Conservation (phyloP, 2,329 filamentous ascomycete species). For the Dactylonectria macrodidyma region DNA sequence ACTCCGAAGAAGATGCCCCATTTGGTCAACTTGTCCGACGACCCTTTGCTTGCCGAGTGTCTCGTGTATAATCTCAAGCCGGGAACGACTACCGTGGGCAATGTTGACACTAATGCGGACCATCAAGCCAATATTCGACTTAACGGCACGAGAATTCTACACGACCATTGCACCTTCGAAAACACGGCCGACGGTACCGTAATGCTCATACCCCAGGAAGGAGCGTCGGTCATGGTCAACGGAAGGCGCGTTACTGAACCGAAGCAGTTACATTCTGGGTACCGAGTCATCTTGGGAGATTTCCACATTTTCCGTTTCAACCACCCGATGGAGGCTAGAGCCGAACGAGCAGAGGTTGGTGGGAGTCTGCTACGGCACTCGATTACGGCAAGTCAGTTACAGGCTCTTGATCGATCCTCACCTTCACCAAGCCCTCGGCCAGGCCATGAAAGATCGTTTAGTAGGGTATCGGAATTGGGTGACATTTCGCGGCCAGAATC, state of each 20-base stretch:
- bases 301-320: constrained; percentile 99
- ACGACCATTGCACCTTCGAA: constrained; percentile 94
- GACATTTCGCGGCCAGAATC: constrained; percentile 82
- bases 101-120: constrained; percentile 86
- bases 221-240: constrained; percentile 99
- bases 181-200: constrained; percentile 89
- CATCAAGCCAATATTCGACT: constrained; percentile 89
- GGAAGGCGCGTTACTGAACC: constrained; percentile 90
- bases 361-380: constrained; percentile 91
- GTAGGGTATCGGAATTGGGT: constrained; percentile 85
- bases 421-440: constrained; percentile 76
- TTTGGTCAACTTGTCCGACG: constrained; percentile 96
- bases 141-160: constrained; percentile 92
- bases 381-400: constrained; percentile 73
- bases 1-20: constrained; percentile 99
- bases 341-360: constrained; percentile 86
- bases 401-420: constrained; percentile 68
- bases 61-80: constrained; percentile 98
- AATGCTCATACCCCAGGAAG: constrained; percentile 89
- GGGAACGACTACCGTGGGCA: constrained; percentile 93
- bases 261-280: constrained; percentile 89
- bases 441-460: constrained; percentile 84
- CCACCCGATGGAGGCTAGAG: constrained; percentile 94
- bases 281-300: constrained; percentile 94
- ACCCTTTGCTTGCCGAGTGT: constrained; percentile 94